Percentiles rank a stretch among this genome's conserved stretches.
These are phyloP conservation scores for Mortierella polycephala DNA, from an alignment of 371 early-diverging fungal genomes.

Conservation along the genomic window DNA sequence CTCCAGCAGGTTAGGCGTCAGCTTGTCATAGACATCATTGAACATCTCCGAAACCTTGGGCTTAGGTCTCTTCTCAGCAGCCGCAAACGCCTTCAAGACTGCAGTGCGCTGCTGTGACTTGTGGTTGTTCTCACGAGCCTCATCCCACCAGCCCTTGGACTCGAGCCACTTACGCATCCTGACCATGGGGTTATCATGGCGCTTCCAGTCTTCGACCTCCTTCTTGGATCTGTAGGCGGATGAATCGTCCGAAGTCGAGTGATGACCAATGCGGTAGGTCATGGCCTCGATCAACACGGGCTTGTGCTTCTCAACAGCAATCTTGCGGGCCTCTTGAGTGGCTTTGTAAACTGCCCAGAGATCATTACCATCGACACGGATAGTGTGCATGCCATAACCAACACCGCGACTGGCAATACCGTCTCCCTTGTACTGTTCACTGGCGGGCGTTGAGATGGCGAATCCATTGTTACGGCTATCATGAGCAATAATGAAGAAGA, in stretches of 20 bases:
- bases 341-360: slow-evolving; percentile 96
- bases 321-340: slow-evolving; percentile 83
- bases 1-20: slow-evolving; percentile 77
- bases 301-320: slow-evolving; percentile 80
- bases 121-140: slow-evolving; percentile 75
- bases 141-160: slow-evolving; percentile 85
- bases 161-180: slow-evolving; percentile 93
- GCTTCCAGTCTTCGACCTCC: slow-evolving; percentile 94
- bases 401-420: slow-evolving; percentile 94
- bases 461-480: slow-evolving; percentile 96
- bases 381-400: slow-evolving; percentile 97
- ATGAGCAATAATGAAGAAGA: not conserved
- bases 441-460: slow-evolving; percentile 96
- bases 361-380: slow-evolving; percentile 98
- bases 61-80: slow-evolving; percentile 90
- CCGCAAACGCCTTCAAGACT: slow-evolving; percentile 81
- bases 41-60: slow-evolving; percentile 87
- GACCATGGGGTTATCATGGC: slow-evolving; percentile 88
- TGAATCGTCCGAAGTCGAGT: slow-evolving; percentile 98
- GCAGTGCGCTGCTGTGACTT: slow-evolving; percentile 71
- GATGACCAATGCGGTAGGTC: slow-evolving; percentile 97
- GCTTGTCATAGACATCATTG: slow-evolving; percentile 93
- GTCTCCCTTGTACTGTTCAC: slow-evolving; percentile 97
- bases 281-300: slow-evolving; percentile 97
- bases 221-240: slow-evolving; percentile 90